These are phyloP conservation scores for Phenoliferia sp. DNA, from an alignment of 1,284 basidiomycete genomes.

Conservation along the genomic window DNA sequence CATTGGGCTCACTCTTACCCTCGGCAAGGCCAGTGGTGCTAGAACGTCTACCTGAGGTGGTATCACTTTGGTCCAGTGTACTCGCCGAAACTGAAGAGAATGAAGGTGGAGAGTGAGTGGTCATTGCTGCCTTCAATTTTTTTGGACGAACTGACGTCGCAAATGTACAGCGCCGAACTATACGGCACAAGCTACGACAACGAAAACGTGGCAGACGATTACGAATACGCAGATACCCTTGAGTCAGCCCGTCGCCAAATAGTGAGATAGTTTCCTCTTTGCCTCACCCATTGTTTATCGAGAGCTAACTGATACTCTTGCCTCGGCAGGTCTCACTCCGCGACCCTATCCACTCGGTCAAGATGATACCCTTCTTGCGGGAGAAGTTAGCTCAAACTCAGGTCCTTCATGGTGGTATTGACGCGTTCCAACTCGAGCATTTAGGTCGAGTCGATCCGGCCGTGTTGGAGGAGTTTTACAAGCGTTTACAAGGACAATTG, in stretches of 20 bases:
- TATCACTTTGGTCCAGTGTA: constrained; percentile 31
- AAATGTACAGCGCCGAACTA: constrained; percentile 25
- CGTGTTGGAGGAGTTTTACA: constrained; percentile 29
- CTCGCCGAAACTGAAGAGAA: constrained; percentile 35
- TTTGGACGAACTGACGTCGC: background rate
- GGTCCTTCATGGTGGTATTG: constrained; percentile 26
- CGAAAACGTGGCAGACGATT: constrained; percentile 27
- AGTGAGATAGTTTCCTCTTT: constrained; percentile 9
- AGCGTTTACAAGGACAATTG: constrained; percentile 17
- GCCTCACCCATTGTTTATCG: background rate
- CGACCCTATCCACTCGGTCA: constrained; percentile 30
- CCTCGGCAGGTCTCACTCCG: constrained; percentile 20
- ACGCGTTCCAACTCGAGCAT: constrained; percentile 23
- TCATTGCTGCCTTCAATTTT: background rate
- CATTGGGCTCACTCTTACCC: constrained; percentile 24
- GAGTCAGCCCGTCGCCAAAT: constrained; percentile 22
- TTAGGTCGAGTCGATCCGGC: constrained; percentile 25
- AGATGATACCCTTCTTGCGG: constrained; percentile 22
- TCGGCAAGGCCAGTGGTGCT: constrained; percentile 25
- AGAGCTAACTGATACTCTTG: background rate
- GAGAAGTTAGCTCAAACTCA: constrained; percentile 24
- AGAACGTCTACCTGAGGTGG: constrained; percentile 25
- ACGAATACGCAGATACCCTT: constrained; percentile 26
- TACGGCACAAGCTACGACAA: constrained; percentile 32
- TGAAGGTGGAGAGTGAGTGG: constrained; percentile 32